Base-by-base conservation (phyloP, 2,329 filamentous ascomycete genomes). In the Trichothecium roseum region DNA sequence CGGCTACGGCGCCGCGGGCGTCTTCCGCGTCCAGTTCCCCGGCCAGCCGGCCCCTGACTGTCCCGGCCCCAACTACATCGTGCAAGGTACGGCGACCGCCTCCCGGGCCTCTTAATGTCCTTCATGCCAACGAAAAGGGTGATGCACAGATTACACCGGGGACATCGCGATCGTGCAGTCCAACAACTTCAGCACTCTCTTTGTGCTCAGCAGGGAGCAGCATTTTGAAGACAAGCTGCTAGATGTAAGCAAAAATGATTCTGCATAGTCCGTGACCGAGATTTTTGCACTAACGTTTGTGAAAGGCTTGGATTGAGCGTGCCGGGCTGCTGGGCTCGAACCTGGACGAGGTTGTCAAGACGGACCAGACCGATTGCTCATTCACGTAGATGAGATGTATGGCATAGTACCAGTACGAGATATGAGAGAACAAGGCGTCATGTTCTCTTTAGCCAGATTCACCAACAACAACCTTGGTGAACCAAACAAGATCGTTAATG, bases 21-120 rank as follows among this genome's bases (percentile, higher is more conserved):
- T 46, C 8, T 48, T 54, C 28, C 46, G 49, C 10, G 52, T 56
- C 4, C 50, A 53, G 35, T 56, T 56, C 38, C 51, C 51, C 13
- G 44, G 45, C 8, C 45, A 54, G 46, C 48, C 49, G 3, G 41
- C 44, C 1, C 47, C 49, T 5, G 40, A 42, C 8, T 56, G 52
- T 40, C 42, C 48, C 12, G 53, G 53, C 0, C 52, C 53, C n/a
- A 55, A 56, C 38, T 56, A 55, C 41, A 51, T 54, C 22, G 51
- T 55, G 4, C 52, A 56, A 35, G 48, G 51, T 53, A 35, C 12
- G 38, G 16, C 16, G 6, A 29, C 9, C n/a, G 10, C 12, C 2
- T 13, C 18, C 5, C 18, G 14, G 10, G 15, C 24, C 8, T 22
- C 12, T 14, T 16, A 24, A 18, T 17, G 4, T 22, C 26, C 4